A percentile compares a stretch with the other conserved stretches of the same genome.
Evolutionary conservation across 2,329 filamentous ascomycete genomes (phyloP).

Genomic region (Xylaria sp.): DNA sequence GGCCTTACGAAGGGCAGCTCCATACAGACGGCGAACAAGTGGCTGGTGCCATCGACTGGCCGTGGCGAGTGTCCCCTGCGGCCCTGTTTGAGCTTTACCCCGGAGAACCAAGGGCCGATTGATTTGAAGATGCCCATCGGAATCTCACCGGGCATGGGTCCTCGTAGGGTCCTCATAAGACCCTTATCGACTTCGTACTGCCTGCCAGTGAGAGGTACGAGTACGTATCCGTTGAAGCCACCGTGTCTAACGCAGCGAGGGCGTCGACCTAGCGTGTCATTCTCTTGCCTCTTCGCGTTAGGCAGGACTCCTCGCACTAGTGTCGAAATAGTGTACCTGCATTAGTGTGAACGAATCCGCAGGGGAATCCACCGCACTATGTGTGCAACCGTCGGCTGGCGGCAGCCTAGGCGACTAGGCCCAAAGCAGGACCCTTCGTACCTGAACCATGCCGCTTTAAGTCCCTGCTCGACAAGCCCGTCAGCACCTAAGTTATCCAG

Average conservation of each 20-base stretch:
- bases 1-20: too few species aligned
- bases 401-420: background rate
- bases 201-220: too few species aligned
- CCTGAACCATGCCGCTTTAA: background rate
- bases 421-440: background rate
- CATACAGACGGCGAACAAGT: too few species aligned
- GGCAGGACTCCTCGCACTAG: background rate
- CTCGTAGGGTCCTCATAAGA: too few species aligned
- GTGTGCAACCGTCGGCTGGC: background rate
- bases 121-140: background rate
- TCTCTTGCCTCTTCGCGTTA: background rate
- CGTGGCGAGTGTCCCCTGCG: too few species aligned
- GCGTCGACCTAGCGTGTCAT: background rate
- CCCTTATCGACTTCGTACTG: too few species aligned
- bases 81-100: background rate
- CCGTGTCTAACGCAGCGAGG: too few species aligned
- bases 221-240: background rate
- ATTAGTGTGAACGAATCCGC: background rate
- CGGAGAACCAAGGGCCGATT: background rate
- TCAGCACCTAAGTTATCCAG: too few species aligned
- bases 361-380: background rate
- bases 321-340: background rate
- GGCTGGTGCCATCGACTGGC: too few species aligned
- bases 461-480: background rate
- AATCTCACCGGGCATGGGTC: background rate